phyloP scores from a whole-genome alignment of 2,329 filamentous ascomycete species.

The Metarhizium brunneum region DNA sequence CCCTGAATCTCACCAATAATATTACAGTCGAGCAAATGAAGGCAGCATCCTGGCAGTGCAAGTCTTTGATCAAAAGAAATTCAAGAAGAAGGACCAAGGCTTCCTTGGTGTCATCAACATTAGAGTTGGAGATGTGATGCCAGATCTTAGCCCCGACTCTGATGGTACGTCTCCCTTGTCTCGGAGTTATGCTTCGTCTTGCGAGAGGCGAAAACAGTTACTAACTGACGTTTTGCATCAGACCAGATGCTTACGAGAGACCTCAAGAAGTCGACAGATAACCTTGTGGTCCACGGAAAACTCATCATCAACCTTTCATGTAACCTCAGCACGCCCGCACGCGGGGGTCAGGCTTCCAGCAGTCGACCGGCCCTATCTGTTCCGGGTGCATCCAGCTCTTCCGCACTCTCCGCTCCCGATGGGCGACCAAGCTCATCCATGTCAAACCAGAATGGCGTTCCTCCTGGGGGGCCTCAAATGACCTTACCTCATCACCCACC shows the following conservation, averaged over 20 bases:
- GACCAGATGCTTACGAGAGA: slow-evolving; percentile 98
- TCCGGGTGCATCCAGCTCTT: slow-evolving; percentile 34
- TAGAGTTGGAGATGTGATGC: slow-evolving; percentile 82
- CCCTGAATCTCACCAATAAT: neutral
- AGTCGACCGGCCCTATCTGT: slow-evolving; percentile 36
- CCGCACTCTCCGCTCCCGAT: slow-evolving; percentile 34
- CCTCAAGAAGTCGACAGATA: slow-evolving; percentile 95
- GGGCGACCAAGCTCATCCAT: slow-evolving; percentile 45
- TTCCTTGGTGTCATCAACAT: slow-evolving; percentile 98
- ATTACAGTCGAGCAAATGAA: slow-evolving; percentile 71
- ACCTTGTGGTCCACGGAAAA: slow-evolving; percentile 94
- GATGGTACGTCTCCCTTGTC: slow-evolving; percentile 58
- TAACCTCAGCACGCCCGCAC: slow-evolving; percentile 66
- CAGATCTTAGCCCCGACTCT: slow-evolving; percentile 73
- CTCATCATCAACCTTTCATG: slow-evolving; percentile 94
- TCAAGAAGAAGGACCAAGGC: slow-evolving; percentile 99
- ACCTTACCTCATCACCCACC: slow-evolving; percentile 37
- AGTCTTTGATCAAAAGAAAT: slow-evolving; percentile 99
- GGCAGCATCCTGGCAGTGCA: slow-evolving; percentile 96
- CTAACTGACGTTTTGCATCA: slow-evolving; percentile 36
- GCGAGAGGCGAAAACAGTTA: slow-evolving; percentile 12
- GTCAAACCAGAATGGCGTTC: slow-evolving; percentile 37
- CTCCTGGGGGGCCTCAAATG: slow-evolving; percentile 30
- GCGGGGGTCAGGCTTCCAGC: slow-evolving; percentile 35
- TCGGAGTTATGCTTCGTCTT: neutral